A percentile compares a stretch with the other conserved stretches of the same genome.
phyloP scores from a whole-genome alignment of 768 basidiomycete species.

The Lyophyllum semitale region DNA sequence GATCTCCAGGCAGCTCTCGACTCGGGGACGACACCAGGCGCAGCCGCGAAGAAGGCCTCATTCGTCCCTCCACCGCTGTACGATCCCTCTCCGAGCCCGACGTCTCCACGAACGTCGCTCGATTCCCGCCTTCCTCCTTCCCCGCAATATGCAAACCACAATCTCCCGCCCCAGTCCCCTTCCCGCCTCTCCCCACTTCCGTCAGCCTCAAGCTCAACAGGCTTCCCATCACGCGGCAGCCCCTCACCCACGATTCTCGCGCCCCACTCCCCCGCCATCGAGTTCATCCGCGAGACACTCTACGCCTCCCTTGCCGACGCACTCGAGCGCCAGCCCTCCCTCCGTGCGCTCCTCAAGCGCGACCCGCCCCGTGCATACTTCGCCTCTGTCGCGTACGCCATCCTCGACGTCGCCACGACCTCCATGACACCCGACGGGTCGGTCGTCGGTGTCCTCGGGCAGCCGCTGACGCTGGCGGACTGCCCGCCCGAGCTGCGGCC shows the following conservation, averaged over 20 bases:
- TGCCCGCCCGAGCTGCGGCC: slow-evolving; percentile 67
- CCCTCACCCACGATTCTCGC: slow-evolving; percentile 42
- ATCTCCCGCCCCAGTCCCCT: slow-evolving; percentile 26
- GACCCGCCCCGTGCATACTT: slow-evolving; percentile 82
- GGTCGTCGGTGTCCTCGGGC: slow-evolving; percentile 29
- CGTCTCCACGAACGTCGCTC: slow-evolving; percentile 17
- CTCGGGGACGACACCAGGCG: slow-evolving; percentile 42
- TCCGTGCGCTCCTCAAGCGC: slow-evolving; percentile 54
- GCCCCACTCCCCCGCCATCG: slow-evolving; percentile 62
- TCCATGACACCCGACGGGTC: slow-evolving; percentile 50
- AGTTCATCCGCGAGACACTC: slow-evolving; percentile 83
- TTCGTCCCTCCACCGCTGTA: slow-evolving; percentile 77
- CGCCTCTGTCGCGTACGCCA: slow-evolving; percentile 69
- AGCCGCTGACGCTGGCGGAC: slow-evolving; percentile 50
- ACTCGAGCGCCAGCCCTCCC: slow-evolving; percentile 53
- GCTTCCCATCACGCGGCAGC: slow-evolving; percentile 28
- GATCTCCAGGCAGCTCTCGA: slow-evolving; percentile 84
- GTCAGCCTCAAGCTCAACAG: slow-evolving; percentile 22
- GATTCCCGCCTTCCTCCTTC: slow-evolving; percentile 13
- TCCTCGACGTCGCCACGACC: slow-evolving; percentile 64
- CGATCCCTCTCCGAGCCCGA: slow-evolving; percentile 35
- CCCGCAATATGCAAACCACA: slow-evolving; percentile 18
- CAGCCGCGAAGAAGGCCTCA: slow-evolving; percentile 48
- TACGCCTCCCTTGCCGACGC: slow-evolving; percentile 80
- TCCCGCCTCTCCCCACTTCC: slow-evolving; percentile 28